Evolutionary conservation across 2,329 filamentous ascomycete species (phyloP).

Genomic region (Botryotinia calthae): DNA sequence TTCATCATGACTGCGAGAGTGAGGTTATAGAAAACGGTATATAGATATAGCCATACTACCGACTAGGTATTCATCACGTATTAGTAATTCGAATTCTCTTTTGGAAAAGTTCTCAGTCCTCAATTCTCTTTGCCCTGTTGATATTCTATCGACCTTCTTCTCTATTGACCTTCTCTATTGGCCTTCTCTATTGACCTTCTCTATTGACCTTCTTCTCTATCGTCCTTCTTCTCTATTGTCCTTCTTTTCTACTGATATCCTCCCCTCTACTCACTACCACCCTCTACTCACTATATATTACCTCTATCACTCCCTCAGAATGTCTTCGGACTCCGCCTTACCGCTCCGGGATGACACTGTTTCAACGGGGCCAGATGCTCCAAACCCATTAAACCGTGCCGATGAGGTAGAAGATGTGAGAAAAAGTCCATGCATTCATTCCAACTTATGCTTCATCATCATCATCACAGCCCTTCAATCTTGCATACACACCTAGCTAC

Average conservation of each 20-base stretch:
- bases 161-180: too few species aligned
- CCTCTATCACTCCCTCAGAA: neutral
- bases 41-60: too few species aligned
- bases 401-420: constrained; percentile 49
- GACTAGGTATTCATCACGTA: neutral
- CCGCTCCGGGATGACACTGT: constrained; percentile 23
- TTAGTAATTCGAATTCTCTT: neutral
- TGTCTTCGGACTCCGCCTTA: constrained; percentile 15
- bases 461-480: neutral
- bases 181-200: neutral
- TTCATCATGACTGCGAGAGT: neutral
- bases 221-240: too few species aligned
- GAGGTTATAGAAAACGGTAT: too few species aligned
- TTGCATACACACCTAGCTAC: neutral
- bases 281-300: neutral
- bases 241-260: neutral
- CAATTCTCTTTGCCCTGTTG: neutral
- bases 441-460: neutral
- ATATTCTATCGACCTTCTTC: neutral
- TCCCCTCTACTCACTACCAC: too few species aligned
- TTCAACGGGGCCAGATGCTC: neutral
- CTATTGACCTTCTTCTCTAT: too few species aligned
- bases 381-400: constrained; percentile 40
- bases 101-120: neutral
- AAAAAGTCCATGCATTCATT: constrained; percentile 18